Percentiles rank a stretch among this genome's conserved stretches.
These are phyloP conservation scores for Mycena polygramma DNA, from an alignment of 768 basidiomycete genomes.

Conservation along the genomic window DNA sequence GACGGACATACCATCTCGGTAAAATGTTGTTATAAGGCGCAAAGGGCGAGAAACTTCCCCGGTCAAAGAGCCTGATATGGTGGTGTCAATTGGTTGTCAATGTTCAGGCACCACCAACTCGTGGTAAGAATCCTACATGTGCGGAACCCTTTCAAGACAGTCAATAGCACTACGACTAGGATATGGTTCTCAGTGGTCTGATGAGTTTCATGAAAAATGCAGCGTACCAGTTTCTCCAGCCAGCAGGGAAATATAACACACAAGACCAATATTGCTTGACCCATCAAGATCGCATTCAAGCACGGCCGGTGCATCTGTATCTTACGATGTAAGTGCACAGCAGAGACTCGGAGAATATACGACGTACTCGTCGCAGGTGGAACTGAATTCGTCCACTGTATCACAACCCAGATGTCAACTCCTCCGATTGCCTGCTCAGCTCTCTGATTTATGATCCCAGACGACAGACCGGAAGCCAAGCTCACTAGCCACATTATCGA, in stretches of 20 bases:
- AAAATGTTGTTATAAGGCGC: conserved; percentile 13
- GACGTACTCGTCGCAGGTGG: not conserved
- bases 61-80: not conserved
- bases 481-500: conserved; percentile 13
- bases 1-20: conserved; percentile 21
- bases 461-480: not conserved
- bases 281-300: not conserved
- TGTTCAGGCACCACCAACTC: not conserved
- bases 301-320: not conserved
- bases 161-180: conserved; percentile 23
- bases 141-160: conserved; percentile 20
- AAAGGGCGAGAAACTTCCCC: not conserved
- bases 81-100: not conserved
- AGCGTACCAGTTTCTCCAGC: conserved; percentile 21
- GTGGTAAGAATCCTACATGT: not conserved
- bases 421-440: conserved; percentile 1
- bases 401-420: conserved; percentile 2
- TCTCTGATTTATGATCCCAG: not conserved
- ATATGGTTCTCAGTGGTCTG: not conserved
- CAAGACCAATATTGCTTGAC: conserved; percentile 18
- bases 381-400: not conserved
- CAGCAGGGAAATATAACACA: conserved; percentile 3
- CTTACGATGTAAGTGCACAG: not conserved
- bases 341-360: too few species aligned
- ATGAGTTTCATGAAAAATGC: not conserved